Evolutionary conservation across 257 asterid species (phyloP).

Genomic region (Buddleja alternifolia): DNA sequence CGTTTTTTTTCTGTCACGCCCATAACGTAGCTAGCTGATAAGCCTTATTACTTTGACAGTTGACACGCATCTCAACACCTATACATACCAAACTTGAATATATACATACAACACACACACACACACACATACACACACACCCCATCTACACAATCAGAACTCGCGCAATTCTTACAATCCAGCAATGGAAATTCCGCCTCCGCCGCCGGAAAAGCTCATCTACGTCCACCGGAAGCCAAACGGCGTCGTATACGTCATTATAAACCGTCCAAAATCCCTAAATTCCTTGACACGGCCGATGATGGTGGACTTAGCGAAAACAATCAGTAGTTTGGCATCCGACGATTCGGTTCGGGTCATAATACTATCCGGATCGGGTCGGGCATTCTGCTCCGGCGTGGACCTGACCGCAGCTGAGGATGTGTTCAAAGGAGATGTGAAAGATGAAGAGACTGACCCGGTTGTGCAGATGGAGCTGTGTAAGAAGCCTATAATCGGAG

Average conservation of each 20-base stretch:
- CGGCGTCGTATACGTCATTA: slow-evolving; percentile 70
- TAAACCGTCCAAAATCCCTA: slow-evolving; percentile 86
- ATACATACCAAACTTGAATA: neutral
- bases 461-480: slow-evolving; percentile 92
- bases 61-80: slow-evolving; percentile 32
- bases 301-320: slow-evolving; percentile 67
- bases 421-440: slow-evolving; percentile 85
- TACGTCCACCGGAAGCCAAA: slow-evolving; percentile 49
- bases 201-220: slow-evolving; percentile 65
- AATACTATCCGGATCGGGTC: slow-evolving; percentile 75
- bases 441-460: slow-evolving; percentile 73
- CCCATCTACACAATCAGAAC: too few relatives aligned
- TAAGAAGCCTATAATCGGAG: slow-evolving; percentile 85
- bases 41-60: neutral
- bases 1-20: too few relatives aligned
- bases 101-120: neutral
- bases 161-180: too few relatives aligned
- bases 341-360: slow-evolving; percentile 76
- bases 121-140: neutral
- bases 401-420: slow-evolving; percentile 92
- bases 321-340: slow-evolving; percentile 52
- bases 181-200: slow-evolving; percentile 46
- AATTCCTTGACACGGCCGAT: slow-evolving; percentile 74
- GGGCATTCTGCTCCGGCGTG: slow-evolving; percentile 91
- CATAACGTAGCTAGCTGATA: neutral